These are phyloP conservation scores for Akebia trifoliata DNA, from an alignment of 164 flowering plant genomes.

Conservation along the genomic window DNA sequence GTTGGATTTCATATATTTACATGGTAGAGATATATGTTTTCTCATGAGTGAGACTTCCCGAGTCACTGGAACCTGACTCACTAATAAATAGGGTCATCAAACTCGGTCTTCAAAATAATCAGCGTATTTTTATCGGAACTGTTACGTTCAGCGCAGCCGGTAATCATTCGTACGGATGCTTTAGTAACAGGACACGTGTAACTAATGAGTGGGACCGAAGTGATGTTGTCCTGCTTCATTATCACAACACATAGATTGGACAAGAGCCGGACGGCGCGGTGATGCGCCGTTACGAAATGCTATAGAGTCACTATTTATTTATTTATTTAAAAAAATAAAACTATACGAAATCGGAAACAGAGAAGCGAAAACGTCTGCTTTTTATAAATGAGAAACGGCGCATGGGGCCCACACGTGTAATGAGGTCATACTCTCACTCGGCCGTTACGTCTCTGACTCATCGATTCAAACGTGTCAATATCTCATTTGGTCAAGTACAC, in stretches of 20 bases:
- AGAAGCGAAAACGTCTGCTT: conserved; percentile 8
- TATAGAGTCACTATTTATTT: conserved; percentile 5
- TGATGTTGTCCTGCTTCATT: background rate
- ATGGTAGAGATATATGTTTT: too few species aligned
- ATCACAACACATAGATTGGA: conserved; percentile 43
- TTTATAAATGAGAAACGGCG: conserved; percentile 30
- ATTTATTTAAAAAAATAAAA: background rate
- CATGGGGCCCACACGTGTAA: conserved; percentile 25
- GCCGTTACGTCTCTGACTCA: conserved; percentile 42
- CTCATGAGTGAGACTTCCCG: too few species aligned
- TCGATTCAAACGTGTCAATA: conserved; percentile 25
- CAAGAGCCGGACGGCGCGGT: conserved; percentile 81
- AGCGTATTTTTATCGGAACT: too few species aligned
- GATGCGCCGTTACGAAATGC: conserved; percentile 48
- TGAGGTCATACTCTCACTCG: conserved; percentile 29
- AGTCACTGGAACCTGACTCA: too few species aligned
- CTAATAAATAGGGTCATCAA: too few species aligned
- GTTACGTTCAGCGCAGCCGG: background rate
- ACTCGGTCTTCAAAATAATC: too few species aligned
- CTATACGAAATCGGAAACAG: background rate
- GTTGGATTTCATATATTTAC: too few species aligned
- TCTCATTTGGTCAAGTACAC: conserved; percentile 2
- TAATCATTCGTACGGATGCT: background rate
- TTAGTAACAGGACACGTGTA: conserved; percentile 1
- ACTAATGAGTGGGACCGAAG: background rate